Base-by-base conservation (phyloP, 306 rosid genomes). In the Ormosia emarginata region DNA sequence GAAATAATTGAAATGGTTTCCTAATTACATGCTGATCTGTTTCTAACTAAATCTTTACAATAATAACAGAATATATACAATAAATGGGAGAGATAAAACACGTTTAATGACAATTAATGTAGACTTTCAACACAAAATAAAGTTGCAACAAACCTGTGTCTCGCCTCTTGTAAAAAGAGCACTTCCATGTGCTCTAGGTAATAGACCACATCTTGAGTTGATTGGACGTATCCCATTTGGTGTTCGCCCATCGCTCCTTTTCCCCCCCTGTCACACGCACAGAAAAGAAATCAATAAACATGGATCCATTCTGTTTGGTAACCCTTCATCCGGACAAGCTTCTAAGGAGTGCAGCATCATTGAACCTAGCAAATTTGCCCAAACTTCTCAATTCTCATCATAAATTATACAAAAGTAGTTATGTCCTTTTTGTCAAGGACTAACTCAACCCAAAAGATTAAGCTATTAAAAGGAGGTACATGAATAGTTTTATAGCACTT, bases 111-210 rank as follows among this genome's bases (percentile, higher is more conserved):
- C n/a, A n/a, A n/a, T n/a, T n/a, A n/a, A n/a, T n/a, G n/a, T n/a
- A n/a, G n/a, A n/a, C n/a, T n/a, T n/a, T n/a, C n/a, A n/a, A n/a
- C n/a, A n/a, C n/a, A n/a, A 50, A 56, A 83, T 68, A 77, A 53
- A 58, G 52, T 56, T 66, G 43, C 65, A 73, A 59, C 77, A 79
- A 59, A 95, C 99, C 99, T 95, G 99, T 70, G 99, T 95, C 83
- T 95, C 99, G 17, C 99, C 99, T 76, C 99, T 92, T 8, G 99
- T 95, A 77, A 95, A 95, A 84, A 93, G 97, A 39, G 99, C 82
- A 87, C 99, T 93, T 80, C 99, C 99, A 84, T 95, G 99, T 59
- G 98, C 98, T 82, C 99, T 94, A 59, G 99, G 99, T 85, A 95
- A 90, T 79, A 95, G 86, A 13, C 97, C 90, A 88, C 97, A 92